These are phyloP conservation scores for Saccharum hybrid DNA, from an alignment of 202 grass and related monocot genomes.

Conservation along the genomic window DNA sequence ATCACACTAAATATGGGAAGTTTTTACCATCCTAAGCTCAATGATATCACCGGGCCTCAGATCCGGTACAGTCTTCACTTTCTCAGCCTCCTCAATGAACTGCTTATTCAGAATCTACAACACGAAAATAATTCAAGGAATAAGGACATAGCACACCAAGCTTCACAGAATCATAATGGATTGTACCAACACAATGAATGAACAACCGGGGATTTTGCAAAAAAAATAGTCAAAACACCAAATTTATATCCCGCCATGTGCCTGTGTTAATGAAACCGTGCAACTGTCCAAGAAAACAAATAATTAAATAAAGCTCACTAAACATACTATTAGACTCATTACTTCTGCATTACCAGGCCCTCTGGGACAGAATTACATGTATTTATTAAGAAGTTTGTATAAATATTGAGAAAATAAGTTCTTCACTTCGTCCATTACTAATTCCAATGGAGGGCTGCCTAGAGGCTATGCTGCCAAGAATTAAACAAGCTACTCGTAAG, in stretches of 20 bases:
- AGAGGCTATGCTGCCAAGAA: neutral
- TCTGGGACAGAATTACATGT: neutral
- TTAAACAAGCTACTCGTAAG: neutral
- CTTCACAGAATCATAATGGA: conserved; percentile 22
- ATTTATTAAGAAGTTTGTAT: neutral
- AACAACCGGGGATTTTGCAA: neutral
- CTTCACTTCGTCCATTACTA: neutral
- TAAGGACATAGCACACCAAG: conserved; percentile 10
- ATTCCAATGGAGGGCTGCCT: neutral
- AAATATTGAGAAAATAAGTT: neutral
- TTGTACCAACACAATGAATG: conserved; percentile 12
- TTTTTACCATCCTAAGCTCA: conserved; percentile 84
- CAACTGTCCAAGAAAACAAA: neutral
- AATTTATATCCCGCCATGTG: neutral
- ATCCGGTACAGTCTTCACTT: conserved; percentile 79
- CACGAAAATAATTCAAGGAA: conserved; percentile 38
- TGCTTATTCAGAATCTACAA: conserved; percentile 91
- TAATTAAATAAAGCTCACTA: conserved; percentile 14
- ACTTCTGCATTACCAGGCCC: neutral
- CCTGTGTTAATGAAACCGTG: neutral
- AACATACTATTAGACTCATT: neutral
- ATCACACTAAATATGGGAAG: conserved; percentile 3
- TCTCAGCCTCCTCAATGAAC: conserved; percentile 80
- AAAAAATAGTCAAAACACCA: conserved; percentile 26
- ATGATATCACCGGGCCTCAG: conserved; percentile 91